Evolutionary conservation across 257 asterid genomes (phyloP).

Genomic region (Henckelia pumila): DNA sequence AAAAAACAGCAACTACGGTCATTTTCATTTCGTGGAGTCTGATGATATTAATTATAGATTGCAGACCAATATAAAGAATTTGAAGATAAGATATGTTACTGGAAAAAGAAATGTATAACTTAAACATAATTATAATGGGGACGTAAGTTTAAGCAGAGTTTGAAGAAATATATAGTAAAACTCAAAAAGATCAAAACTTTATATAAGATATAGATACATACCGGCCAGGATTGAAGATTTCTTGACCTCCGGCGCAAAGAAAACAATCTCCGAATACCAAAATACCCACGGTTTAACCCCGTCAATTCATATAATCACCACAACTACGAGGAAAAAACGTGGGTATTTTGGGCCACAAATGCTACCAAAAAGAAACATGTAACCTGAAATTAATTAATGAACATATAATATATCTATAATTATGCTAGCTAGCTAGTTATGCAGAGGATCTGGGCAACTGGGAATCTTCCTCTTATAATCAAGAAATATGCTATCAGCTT

Average conservation of each 20-base stretch:
- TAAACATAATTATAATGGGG: not conserved
- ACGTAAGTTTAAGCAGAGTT: not conserved
- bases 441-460: slow-evolving; percentile 97
- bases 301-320: not conserved
- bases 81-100: not conserved
- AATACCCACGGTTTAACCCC: slow-evolving; percentile 77
- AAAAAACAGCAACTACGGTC: too few species aligned
- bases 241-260: slow-evolving; percentile 26
- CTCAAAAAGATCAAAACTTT: slow-evolving; percentile 12
- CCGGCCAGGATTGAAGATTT: slow-evolving; percentile 28
- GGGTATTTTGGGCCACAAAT: slow-evolving; percentile 66
- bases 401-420: not conserved
- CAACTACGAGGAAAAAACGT: slow-evolving; percentile 49
- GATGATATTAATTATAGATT: too few species aligned
- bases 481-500: slow-evolving; percentile 42
- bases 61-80: too few species aligned
- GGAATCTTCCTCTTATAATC: slow-evolving; percentile 63
- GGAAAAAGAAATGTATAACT: not conserved
- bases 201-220: slow-evolving; percentile 22
- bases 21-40: too few species aligned
- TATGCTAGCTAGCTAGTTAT: slow-evolving; percentile 67
- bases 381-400: not conserved
- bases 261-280: slow-evolving; percentile 45
- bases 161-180: not conserved
- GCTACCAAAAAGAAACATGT: slow-evolving; percentile 10